Evolutionary conservation across 441 rosid genomes (phyloP).

Genomic region (Gossypium gossypioides): DNA sequence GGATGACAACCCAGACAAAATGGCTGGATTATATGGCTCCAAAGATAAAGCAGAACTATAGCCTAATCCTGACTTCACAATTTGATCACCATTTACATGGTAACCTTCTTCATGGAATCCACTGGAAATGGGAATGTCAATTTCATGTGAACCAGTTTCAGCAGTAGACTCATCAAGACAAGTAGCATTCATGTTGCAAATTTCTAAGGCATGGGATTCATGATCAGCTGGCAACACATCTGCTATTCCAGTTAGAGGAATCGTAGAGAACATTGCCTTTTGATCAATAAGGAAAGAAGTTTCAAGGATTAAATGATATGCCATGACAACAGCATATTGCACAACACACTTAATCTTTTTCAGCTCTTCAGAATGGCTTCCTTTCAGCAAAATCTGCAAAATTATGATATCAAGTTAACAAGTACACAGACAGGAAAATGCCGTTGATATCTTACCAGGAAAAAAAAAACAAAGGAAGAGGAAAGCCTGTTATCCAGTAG

Average conservation of each 20-base stretch:
- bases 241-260: constrained; percentile 34
- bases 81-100: constrained; percentile 24
- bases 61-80: constrained; percentile 25
- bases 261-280: constrained; percentile 70
- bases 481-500: not conserved
- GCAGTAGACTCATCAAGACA: constrained; percentile 20
- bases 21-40: constrained; percentile 68
- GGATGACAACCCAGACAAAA: constrained; percentile 68
- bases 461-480: not conserved
- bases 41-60: constrained; percentile 37
- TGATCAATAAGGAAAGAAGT: constrained; percentile 82
- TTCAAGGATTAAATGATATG: constrained; percentile 81
- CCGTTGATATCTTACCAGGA: not conserved
- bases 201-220: constrained; percentile 24
- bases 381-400: constrained; percentile 82
- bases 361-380: constrained; percentile 71
- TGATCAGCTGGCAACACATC: constrained; percentile 19
- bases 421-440: not conserved
- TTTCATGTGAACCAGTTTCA: constrained; percentile 22
- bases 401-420: not conserved
- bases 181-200: constrained; percentile 20
- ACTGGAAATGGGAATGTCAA: constrained; percentile 43
- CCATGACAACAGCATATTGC: constrained; percentile 57
- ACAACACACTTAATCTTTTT: constrained; percentile 76
- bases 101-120: constrained; percentile 33